Base-by-base conservation (phyloP, 2,329 filamentous ascomycete species). In the Lanzia echinophila region DNA sequence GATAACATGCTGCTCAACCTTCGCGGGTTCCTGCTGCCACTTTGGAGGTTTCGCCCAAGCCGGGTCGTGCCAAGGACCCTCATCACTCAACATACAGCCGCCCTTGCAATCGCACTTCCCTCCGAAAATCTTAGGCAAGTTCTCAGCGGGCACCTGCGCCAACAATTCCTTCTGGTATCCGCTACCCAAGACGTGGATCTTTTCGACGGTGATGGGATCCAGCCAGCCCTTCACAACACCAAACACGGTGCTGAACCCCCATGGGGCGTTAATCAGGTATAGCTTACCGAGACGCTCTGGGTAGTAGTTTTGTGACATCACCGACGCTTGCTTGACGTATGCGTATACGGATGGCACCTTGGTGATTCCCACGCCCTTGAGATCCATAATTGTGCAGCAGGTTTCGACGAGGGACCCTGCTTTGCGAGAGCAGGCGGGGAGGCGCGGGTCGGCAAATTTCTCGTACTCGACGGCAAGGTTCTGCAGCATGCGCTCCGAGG, bases 391-490 rank as follows among this genome's bases (percentile, higher is more conserved):
- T 60, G 88, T 92, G 84, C 94, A 97, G 78, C 90, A 96, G 22
- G 94, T 99, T 78, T 99, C 94, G 67, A 96, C 86, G 55, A 99
- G 84, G 67, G 86, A 82, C 65, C 88, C 90, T 22, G 86, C 78
- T 75, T 96, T 95, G 73, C 92, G 90, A 54, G 90, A 96, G 80
- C 90, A 96, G 63, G 94, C 92, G 50, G 94, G 94, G 54, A 99
- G 82, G 62, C 94, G 88, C 13, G 91, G 91, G 73, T 97, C 92
- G 62, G 89, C 81, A 63, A 97, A 81, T 72, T 92, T 95, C 78
- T 99, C 94, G 77, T 99, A 99, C 76, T 99, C 94, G 70, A 91
- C 87, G 47, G 95, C 92, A 42, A 99, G 84, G 78, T 97, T 97
- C 72, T 88, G 84, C 58, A 97, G 77, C 92, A 99, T 97, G 73